These are phyloP conservation scores for Endotrypanum monterogeii DNA, from an alignment of 208 protist species.

Conservation along the genomic window DNA sequence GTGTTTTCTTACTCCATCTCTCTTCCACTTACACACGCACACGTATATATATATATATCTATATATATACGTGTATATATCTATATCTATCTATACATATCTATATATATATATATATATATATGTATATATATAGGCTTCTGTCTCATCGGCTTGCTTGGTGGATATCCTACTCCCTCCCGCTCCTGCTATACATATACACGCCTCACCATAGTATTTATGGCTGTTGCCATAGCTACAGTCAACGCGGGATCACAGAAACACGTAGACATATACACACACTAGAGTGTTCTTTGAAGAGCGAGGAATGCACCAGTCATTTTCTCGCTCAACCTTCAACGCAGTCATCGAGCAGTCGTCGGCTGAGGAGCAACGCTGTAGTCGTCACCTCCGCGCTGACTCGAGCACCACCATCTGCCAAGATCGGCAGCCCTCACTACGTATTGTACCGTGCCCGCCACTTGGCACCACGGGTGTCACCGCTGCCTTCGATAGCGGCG, in stretches of 20 bases:
- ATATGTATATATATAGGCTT: too few species aligned
- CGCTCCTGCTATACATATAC: too few species aligned
- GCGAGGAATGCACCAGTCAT: not conserved
- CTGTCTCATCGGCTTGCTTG: too few species aligned
- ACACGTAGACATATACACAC: not conserved
- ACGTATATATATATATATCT: not conserved
- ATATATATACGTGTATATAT: too few species aligned
- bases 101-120: too few species aligned
- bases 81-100: too few species aligned
- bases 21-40: not conserved
- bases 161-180: too few species aligned
- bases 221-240: too few species aligned
- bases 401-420: not conserved
- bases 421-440: not conserved
- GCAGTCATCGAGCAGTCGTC: slow-evolving; percentile 2
- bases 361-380: not conserved
- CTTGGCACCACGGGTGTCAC: not conserved
- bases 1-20: not conserved
- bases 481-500: not conserved
- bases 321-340: slow-evolving; percentile 5
- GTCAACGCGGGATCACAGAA: too few species aligned
- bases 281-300: not conserved
- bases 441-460: not conserved
- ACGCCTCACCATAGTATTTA: too few species aligned
- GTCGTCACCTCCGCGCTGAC: not conserved